phyloP scores from a whole-genome alignment of 2,329 filamentous ascomycete genomes.

The Epichloe sylvatica region DNA sequence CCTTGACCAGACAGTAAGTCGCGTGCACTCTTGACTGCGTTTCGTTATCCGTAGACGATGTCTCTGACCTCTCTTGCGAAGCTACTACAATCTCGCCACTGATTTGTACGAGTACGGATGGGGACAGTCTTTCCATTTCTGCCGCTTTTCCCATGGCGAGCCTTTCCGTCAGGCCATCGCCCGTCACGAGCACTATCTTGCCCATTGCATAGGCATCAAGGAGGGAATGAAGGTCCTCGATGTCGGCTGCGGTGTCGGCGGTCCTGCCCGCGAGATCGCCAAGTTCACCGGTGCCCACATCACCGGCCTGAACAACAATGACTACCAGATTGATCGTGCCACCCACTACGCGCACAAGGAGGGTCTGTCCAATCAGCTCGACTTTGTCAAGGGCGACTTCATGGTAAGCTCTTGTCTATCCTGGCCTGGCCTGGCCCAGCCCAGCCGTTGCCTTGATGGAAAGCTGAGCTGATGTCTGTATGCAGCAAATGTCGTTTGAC shows the following conservation, averaged over 20 bases:
- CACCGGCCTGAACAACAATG: conserved; percentile 94
- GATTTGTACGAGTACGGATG: conserved; percentile 95
- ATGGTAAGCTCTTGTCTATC: conserved; percentile 43
- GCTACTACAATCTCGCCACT: conserved; percentile 95
- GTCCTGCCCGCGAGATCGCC: conserved; percentile 87
- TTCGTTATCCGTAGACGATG: conserved; percentile 1
- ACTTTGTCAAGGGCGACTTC: conserved; percentile 90
- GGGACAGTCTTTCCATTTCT: conserved; percentile 96
- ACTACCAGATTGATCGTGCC: conserved; percentile 97
- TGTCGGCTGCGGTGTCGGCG: conserved; percentile 93
- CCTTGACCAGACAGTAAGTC: conserved; percentile 76
- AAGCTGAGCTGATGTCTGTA: conserved; percentile 1
- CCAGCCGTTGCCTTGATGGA: neutral
- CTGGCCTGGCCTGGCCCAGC: neutral
- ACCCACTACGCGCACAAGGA: conserved; percentile 72
- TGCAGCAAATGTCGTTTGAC: conserved; percentile 69
- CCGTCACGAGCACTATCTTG: conserved; percentile 95
- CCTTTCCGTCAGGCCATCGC: conserved; percentile 83
- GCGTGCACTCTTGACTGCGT: neutral
- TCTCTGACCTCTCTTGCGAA: conserved; percentile 19
- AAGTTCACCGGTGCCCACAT: conserved; percentile 88
- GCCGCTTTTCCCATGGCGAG: conserved; percentile 78
- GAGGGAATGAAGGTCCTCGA: conserved; percentile 84
- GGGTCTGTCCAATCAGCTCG: conserved; percentile 63
- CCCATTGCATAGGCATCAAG: conserved; percentile 72